A percentile compares a stretch with the other conserved stretches of the same genome.
These are phyloP conservation scores for Talaromyces sp. DNA, from an alignment of 2,329 filamentous ascomycete species.

Conservation along the genomic window DNA sequence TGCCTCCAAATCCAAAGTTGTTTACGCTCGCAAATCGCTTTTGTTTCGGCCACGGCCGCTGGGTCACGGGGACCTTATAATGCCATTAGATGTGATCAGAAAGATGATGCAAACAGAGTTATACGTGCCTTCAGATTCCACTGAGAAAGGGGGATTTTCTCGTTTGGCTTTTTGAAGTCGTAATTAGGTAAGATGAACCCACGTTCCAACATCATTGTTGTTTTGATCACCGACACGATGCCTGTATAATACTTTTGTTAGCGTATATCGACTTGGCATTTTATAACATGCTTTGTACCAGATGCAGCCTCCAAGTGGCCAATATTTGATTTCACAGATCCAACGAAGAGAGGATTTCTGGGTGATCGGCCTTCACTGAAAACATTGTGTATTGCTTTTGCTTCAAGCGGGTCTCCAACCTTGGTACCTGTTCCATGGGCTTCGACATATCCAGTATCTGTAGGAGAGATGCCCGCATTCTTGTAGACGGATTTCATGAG, in stretches of 20 bases:
- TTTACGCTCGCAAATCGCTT: conserved; percentile 7
- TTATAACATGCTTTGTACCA: conserved; percentile 7
- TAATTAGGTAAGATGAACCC: conserved; percentile 16
- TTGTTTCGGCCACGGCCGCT: neutral
- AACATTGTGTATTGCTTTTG: neutral
- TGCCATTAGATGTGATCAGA: neutral
- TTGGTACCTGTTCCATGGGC: conserved; percentile 2
- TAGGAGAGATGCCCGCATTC: conserved; percentile 26
- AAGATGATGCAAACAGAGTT: neutral
- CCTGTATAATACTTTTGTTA: conserved; percentile 4
- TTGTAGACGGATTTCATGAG: conserved; percentile 33
- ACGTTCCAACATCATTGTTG: conserved; percentile 7
- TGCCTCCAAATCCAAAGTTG: conserved; percentile 11
- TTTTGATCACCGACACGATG: conserved; percentile 9
- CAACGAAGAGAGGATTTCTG: neutral
- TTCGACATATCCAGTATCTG: conserved; percentile 31
- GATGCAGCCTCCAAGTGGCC: conserved; percentile 6
- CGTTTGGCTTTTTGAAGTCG: conserved; percentile 13
- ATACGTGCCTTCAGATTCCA: neutral
- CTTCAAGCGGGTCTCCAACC: conserved; percentile 2
- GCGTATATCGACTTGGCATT: neutral
- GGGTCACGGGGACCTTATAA: neutral
- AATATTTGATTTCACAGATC: conserved; percentile 4
- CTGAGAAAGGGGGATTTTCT: neutral
- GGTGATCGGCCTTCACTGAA: conserved; percentile 15